These are phyloP conservation scores for Metschnikowia santaceciliae DNA, from an alignment of 805 yeast species.

Conservation along the genomic window DNA sequence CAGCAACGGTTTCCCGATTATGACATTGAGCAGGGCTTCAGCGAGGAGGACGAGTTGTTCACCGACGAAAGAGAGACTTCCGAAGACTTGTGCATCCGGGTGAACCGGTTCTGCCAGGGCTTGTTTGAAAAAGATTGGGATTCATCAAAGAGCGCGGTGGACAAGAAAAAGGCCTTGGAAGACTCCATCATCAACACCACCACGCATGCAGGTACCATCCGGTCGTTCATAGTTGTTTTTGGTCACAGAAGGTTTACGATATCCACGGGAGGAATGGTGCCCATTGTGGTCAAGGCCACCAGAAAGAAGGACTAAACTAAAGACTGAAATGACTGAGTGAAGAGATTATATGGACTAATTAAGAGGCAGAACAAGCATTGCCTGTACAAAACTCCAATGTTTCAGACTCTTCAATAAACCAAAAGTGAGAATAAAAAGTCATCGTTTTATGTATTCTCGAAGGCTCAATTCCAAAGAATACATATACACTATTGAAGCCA, in stretches of 20 bases:
- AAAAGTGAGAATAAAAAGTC: no score
- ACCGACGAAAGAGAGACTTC: slow-evolving; percentile 45
- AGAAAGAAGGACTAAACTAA: slow-evolving; percentile 1
- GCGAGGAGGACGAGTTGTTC: slow-evolving; percentile 49
- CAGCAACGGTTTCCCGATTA: slow-evolving; percentile 39
- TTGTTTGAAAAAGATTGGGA: slow-evolving; percentile 26
- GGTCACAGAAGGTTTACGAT: slow-evolving; percentile 56
- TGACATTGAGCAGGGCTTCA: slow-evolving; percentile 39
- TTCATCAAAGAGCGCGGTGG: slow-evolving; percentile 11
- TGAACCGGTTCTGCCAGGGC: slow-evolving; percentile 41
- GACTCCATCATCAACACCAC: slow-evolving; percentile 42
- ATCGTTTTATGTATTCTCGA: no score
- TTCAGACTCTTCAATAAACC: no score
- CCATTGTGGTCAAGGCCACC: slow-evolving; percentile 50
- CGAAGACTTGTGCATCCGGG: slow-evolving; percentile 47
- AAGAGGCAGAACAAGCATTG: no score
- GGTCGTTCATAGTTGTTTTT: slow-evolving; percentile 46
- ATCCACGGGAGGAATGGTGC: slow-evolving; percentile 65
- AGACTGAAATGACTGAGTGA: no score
- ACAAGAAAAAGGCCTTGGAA: slow-evolving; percentile 20
- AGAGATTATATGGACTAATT: no score
- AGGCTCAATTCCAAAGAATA: no score
- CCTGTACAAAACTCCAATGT: no score
- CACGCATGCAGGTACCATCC: slow-evolving; percentile 60
- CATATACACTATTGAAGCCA: no score